A percentile compares a stretch with the other conserved stretches of the same genome.
Conservation (phyloP, 1,284 basidiomycete genomes). For the Mixia osmundae region DNA sequence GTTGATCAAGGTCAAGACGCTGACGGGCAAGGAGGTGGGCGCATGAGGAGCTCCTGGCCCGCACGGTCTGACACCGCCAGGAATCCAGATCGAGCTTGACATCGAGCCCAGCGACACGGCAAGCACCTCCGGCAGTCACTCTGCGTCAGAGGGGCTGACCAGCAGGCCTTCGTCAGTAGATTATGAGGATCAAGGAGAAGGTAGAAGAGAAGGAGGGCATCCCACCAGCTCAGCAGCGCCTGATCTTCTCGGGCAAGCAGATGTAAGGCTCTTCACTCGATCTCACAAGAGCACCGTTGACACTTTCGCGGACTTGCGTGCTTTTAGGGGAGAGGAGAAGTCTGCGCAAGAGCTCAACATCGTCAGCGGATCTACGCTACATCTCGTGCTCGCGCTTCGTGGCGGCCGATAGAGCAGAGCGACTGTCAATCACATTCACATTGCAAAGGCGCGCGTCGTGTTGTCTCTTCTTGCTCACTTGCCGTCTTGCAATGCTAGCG, state of each 20-base stretch:
- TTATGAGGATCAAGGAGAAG: slow-evolving; percentile 61
- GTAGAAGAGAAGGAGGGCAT: slow-evolving; percentile 99
- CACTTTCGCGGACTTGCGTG: not conserved
- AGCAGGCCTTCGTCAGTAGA: slow-evolving; percentile 1
- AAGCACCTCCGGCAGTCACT: slow-evolving; percentile 15
- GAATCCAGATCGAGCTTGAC: slow-evolving; percentile 71
- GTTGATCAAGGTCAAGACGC: no score
- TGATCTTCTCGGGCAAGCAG: slow-evolving; percentile 86
- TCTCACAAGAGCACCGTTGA: not conserved
- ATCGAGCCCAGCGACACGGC: slow-evolving; percentile 81
- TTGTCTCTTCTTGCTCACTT: no score
- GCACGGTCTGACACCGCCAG: not conserved
- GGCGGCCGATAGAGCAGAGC: no score
- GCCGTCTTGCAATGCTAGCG: no score
- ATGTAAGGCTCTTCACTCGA: slow-evolving; percentile 42
- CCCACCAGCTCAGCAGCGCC: slow-evolving; percentile 81
- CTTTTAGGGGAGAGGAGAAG: slow-evolving; percentile 50
- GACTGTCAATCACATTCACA: no score
- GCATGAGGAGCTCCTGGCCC: slow-evolving; percentile 4
- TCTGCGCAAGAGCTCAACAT: slow-evolving; percentile 61
- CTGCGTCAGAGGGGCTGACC: not conserved
- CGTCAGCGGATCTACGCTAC: slow-evolving; percentile 56
- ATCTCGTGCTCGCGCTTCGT: no score
- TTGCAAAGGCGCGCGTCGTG: no score
- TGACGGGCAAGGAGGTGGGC: slow-evolving; percentile 72